These are phyloP conservation scores for Collybiopsis confluens DNA, from an alignment of 768 basidiomycete species.

Conservation along the genomic window DNA sequence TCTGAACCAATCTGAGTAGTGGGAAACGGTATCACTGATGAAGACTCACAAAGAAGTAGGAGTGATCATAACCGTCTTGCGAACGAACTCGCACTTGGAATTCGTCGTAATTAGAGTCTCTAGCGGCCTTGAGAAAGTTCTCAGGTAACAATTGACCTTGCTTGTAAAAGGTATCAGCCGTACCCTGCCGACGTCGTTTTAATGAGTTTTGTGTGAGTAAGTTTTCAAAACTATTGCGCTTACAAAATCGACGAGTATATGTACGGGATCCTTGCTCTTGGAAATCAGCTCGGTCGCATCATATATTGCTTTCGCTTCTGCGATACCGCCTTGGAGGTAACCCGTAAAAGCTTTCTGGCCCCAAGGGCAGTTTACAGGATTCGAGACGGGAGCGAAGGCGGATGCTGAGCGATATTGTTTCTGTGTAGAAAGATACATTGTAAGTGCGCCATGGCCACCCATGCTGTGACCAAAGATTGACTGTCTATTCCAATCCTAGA, in stretches of 20 bases:
- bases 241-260: conserved; percentile 86
- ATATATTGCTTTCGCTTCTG: conserved; percentile 70
- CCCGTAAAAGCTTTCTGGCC: conserved; percentile 88
- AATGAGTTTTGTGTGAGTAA: not conserved
- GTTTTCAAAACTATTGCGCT: conserved; percentile 18
- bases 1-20: conserved; percentile 36
- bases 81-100: conserved; percentile 72
- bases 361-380: conserved; percentile 87
- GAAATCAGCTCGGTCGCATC: conserved; percentile 85
- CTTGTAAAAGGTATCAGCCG: conserved; percentile 77
- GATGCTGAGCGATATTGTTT: conserved; percentile 82
- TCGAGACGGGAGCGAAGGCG: conserved; percentile 83
- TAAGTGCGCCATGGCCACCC: conserved; percentile 95
- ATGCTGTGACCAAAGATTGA: conserved; percentile 97
- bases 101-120: conserved; percentile 68
- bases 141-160: conserved; percentile 88
- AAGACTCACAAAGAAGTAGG: conserved; percentile 71
- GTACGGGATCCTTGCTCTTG: conserved; percentile 55
- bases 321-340: conserved; percentile 72
- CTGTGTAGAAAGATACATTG: conserved; percentile 67
- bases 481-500: conserved; percentile 74
- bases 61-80: conserved; percentile 85
- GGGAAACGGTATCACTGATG: not conserved
- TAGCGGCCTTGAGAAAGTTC: conserved; percentile 77
- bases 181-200: conserved; percentile 47